Percentiles rank a stretch among this genome's conserved stretches.
Conservation (phyloP, 768 basidiomycete genomes). For the Imleria badia region DNA sequence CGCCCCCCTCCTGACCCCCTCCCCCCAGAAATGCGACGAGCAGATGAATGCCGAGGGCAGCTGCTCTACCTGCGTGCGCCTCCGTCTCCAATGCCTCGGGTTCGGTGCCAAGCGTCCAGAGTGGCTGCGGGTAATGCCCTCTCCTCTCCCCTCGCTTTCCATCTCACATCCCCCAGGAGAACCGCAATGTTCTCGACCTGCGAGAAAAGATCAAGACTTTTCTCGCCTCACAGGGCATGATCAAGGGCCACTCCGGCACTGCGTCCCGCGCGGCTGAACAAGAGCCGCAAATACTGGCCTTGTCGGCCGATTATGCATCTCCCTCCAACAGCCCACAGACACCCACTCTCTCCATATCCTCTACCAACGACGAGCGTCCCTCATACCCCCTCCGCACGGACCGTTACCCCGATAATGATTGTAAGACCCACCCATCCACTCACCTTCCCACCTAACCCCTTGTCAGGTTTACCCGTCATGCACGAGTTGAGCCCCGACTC, state of each 20-base stretch:
- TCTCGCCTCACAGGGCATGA: conserved; percentile 82
- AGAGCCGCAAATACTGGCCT: conserved; percentile 53
- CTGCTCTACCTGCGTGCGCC: conserved; percentile 76
- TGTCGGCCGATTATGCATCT: conserved; percentile 44
- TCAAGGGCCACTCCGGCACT: conserved; percentile 81
- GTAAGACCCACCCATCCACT: conserved; percentile 15
- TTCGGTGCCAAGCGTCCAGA: conserved; percentile 86
- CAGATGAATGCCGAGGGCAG: conserved; percentile 56
- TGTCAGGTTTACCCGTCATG: conserved; percentile 31
- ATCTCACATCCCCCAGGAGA: conserved; percentile 50
- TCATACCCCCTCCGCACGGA: conserved; percentile 33
- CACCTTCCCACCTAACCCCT: not conserved
- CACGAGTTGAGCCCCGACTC: conserved; percentile 34
- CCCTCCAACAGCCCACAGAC: conserved; percentile 44
- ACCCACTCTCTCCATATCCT: conserved; percentile 47
- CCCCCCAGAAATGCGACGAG: conserved; percentile 79
- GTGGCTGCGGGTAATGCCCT: conserved; percentile 68
- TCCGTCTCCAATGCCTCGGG: conserved; percentile 81
- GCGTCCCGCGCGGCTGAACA: conserved; percentile 58
- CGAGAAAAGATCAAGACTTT: conserved; percentile 80
- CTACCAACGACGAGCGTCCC: conserved; percentile 39
- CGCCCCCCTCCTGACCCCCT: conserved; percentile 16
- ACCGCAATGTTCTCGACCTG: conserved; percentile 61
- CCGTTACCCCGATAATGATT: conserved; percentile 30
- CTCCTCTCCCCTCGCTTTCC: not conserved